phyloP scores from a whole-genome alignment of 768 basidiomycete species.

The Rhizopogon vinicolor region DNA sequence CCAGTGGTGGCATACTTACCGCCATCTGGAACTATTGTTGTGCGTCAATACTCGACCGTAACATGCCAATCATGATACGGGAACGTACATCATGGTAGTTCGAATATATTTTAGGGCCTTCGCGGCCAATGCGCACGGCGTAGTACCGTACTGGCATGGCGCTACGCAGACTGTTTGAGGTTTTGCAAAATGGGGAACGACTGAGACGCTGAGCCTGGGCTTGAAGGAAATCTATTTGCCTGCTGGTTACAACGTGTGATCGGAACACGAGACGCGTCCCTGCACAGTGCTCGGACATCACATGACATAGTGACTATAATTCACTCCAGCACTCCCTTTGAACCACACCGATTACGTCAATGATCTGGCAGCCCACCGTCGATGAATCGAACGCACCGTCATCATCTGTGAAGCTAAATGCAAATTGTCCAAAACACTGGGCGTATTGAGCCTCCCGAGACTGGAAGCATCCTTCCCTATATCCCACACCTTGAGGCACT shows the following conservation, averaged over 20 bases:
- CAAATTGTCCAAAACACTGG: too few species aligned
- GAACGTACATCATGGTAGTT: conserved; percentile 21
- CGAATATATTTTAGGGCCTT: conserved; percentile 28
- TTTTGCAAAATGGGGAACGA: background rate
- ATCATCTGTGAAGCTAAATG: too few species aligned
- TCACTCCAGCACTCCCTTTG: too few species aligned
- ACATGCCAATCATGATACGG: background rate
- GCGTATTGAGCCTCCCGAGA: too few species aligned
- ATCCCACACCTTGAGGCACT: too few species aligned
- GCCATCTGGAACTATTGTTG: conserved; percentile 16
- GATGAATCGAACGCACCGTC: too few species aligned
- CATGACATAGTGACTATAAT: background rate
- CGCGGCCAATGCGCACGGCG: conserved; percentile 30
- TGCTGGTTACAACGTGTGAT: background rate
- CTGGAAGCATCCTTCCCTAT: too few species aligned
- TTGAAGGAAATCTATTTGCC: background rate
- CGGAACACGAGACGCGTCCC: background rate
- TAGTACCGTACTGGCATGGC: conserved; percentile 20
- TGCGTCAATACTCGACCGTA: background rate
- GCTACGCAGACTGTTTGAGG: background rate
- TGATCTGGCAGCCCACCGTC: too few species aligned
- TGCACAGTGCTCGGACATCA: background rate
- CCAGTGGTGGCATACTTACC: conserved; percentile 9
- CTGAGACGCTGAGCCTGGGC: background rate
- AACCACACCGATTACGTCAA: too few species aligned